Conservation (phyloP, 1,284 basidiomycete genomes). For the Phaffia rhodozyma region DNA sequence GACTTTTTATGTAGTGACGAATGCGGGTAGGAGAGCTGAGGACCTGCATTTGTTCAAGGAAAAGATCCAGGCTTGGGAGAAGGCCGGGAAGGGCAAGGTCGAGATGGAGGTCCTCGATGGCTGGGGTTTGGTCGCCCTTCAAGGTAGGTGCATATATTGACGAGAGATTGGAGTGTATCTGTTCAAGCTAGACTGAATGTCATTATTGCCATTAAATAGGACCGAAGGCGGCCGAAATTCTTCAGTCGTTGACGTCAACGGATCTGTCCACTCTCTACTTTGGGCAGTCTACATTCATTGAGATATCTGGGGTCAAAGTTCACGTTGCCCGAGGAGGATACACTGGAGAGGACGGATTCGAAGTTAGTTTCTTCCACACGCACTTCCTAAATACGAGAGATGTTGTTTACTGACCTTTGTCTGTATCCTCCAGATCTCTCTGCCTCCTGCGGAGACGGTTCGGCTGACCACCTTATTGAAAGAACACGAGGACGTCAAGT, state of each 20-base stretch:
- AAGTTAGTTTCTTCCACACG: conserved; percentile 42
- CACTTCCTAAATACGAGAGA: conserved; percentile 13
- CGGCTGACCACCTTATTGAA: conserved; percentile 59
- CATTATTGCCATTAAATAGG: conserved; percentile 39
- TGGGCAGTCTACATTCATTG: conserved; percentile 62
- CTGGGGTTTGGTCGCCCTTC: conserved; percentile 82
- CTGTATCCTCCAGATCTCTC: conserved; percentile 55
- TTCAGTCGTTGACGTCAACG: conserved; percentile 59
- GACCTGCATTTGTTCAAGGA: conserved; percentile 67
- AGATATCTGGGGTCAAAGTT: conserved; percentile 60
- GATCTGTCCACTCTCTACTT: conserved; percentile 66
- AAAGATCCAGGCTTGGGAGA: conserved; percentile 65
- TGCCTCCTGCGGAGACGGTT: conserved; percentile 64
- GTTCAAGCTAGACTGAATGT: neutral
- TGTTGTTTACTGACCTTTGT: conserved; percentile 1
- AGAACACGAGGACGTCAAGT: conserved; percentile 55
- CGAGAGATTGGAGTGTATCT: too few species aligned
- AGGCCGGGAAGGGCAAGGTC: conserved; percentile 47
- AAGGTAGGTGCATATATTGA: conserved; percentile 43
- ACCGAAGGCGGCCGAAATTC: conserved; percentile 65
- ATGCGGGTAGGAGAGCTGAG: conserved; percentile 72
- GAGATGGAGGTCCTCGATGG: conserved; percentile 68
- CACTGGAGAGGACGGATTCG: conserved; percentile 97
- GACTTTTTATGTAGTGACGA: conserved; percentile 90
- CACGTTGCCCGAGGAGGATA: conserved; percentile 96